Percentiles rank a stretch among this genome's conserved stretches.
Evolutionary conservation across 2,329 filamentous ascomycete genomes (phyloP).

Genomic region (Tolypocladium cylindrosporum): DNA sequence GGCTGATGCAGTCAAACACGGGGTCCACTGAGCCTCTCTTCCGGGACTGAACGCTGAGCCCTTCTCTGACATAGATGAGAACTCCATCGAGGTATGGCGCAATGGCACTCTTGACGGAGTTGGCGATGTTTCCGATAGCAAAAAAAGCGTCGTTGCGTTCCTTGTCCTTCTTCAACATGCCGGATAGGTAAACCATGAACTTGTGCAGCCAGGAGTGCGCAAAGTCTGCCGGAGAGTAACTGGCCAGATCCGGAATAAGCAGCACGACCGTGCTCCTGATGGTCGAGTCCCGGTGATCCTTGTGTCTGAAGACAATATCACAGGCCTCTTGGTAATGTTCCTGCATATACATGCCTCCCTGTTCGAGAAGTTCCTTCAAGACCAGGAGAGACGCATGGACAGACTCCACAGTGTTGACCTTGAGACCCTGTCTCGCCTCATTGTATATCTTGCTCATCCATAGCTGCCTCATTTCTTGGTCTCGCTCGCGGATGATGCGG

Average conservation of each 20-base stretch:
- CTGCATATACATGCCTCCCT: slow-evolving; percentile 99
- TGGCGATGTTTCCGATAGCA: slow-evolving; percentile 91
- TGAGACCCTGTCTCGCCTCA: slow-evolving; percentile 72
- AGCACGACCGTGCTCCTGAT: slow-evolving; percentile 85
- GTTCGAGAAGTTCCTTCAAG: slow-evolving; percentile 82
- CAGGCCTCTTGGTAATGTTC: slow-evolving; percentile 86
- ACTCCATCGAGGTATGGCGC: slow-evolving; percentile 92
- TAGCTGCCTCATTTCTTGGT: slow-evolving; percentile 73
- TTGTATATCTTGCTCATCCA: slow-evolving; percentile 90
- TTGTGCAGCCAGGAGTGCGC: slow-evolving; percentile 79
- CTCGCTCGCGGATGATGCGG: slow-evolving; percentile 87
- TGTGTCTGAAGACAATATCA: slow-evolving; percentile 84
- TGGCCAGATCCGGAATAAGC: slow-evolving; percentile 85
- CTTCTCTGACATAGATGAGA: slow-evolving; percentile 85
- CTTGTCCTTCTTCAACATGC: slow-evolving; percentile 89
- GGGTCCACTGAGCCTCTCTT: slow-evolving; percentile 59
- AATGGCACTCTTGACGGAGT: slow-evolving; percentile 91
- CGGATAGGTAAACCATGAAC: slow-evolving; percentile 93
- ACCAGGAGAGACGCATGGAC: slow-evolving; percentile 92
- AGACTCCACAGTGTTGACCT: slow-evolving; percentile 71
- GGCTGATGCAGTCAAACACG: slow-evolving; percentile 96
- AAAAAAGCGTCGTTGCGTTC: slow-evolving; percentile 91
- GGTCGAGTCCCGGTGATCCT: slow-evolving; percentile 81
- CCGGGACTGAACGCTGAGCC: slow-evolving; percentile 68
- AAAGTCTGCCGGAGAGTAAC: slow-evolving; percentile 87